These are phyloP conservation scores for Eucalyptus victrix DNA, from an alignment of 345 rosid species.

Conservation along the genomic window DNA sequence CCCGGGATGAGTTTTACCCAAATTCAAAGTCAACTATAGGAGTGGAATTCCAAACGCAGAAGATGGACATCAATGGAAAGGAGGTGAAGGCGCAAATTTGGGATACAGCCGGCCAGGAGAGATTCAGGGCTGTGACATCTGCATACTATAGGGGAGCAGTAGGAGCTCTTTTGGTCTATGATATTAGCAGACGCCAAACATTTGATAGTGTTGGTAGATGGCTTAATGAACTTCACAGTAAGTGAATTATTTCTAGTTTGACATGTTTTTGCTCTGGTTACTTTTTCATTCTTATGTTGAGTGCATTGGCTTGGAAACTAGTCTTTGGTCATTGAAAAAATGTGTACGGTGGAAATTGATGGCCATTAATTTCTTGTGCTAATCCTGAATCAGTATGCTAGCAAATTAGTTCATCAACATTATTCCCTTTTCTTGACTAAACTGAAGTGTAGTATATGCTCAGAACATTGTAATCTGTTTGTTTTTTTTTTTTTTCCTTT, in stretches of 20 bases:
- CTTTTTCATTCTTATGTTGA: background rate
- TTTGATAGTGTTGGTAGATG: slow-evolving; percentile 87
- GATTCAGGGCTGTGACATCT: slow-evolving; percentile 95
- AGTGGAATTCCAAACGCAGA: slow-evolving; percentile 97
- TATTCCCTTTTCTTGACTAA: background rate
- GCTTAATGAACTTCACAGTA: slow-evolving; percentile 98
- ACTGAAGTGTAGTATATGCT: background rate
- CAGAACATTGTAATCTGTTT: background rate
- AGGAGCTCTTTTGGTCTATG: slow-evolving; percentile 94
- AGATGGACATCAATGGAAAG: slow-evolving; percentile 78
- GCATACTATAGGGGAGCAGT: slow-evolving; percentile 98
- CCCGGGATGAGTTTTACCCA: slow-evolving; percentile 88
- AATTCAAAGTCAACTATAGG: slow-evolving; percentile 96
- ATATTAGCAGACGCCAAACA: slow-evolving; percentile 85
- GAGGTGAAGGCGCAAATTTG: slow-evolving; percentile 97
- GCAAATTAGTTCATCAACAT: background rate
- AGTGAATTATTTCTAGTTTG: background rate
- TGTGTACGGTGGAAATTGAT: background rate
- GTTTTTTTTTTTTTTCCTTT: background rate
- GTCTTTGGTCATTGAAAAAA: background rate
- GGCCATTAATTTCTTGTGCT: background rate
- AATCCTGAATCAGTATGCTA: background rate
- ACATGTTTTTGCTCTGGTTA: background rate
- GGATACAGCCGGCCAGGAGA: slow-evolving; percentile 99
- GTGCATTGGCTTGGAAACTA: background rate